These are phyloP conservation scores for Geranomyces variabilis DNA, from an alignment of 192 early-diverging fungal species.

Conservation along the genomic window DNA sequence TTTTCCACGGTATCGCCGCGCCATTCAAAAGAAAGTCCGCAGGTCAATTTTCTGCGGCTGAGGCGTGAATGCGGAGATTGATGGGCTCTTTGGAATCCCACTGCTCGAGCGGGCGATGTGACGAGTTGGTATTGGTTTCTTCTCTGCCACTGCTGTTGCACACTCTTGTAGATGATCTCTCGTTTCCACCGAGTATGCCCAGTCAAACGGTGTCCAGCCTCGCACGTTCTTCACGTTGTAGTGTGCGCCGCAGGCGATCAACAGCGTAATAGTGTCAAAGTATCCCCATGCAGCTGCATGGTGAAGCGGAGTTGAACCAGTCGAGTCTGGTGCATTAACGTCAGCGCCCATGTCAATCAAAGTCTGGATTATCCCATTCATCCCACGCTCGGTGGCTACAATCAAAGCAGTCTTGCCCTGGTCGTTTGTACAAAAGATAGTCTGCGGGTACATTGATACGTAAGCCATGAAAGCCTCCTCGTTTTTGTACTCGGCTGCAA, in stretches of 20 bases:
- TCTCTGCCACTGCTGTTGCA: slow-evolving; percentile 34
- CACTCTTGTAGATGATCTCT: slow-evolving; percentile 45
- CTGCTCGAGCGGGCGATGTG: slow-evolving; percentile 13
- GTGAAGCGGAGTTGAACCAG: slow-evolving; percentile 55
- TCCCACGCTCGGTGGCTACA: slow-evolving; percentile 43
- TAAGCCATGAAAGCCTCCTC: slow-evolving; percentile 45
- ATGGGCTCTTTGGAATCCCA: slow-evolving; percentile 11
- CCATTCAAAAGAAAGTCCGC: slow-evolving; percentile 22
- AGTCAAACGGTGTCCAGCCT: slow-evolving; percentile 56
- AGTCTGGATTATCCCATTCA: slow-evolving; percentile 33
- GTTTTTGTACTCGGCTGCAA: slow-evolving; percentile 47
- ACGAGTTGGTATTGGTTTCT: slow-evolving; percentile 26
- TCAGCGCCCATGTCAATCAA: slow-evolving; percentile 50
- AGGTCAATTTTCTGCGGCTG: slow-evolving; percentile 30
- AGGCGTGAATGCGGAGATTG: slow-evolving; percentile 10
- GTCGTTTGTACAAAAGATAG: slow-evolving; percentile 43
- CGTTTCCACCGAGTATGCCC: slow-evolving; percentile 49
- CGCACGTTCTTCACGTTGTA: slow-evolving; percentile 45
- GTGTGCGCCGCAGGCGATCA: slow-evolving; percentile 47
- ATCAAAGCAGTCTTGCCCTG: slow-evolving; percentile 52
- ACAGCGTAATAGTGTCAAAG: slow-evolving; percentile 46
- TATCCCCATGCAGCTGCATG: slow-evolving; percentile 51
- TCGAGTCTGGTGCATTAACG: slow-evolving; percentile 44
- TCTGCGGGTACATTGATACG: slow-evolving; percentile 39
- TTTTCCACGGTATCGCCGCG: too few species aligned